Conservation (phyloP, 306 rosid genomes). For the Luffa aegyptiaca region DNA sequence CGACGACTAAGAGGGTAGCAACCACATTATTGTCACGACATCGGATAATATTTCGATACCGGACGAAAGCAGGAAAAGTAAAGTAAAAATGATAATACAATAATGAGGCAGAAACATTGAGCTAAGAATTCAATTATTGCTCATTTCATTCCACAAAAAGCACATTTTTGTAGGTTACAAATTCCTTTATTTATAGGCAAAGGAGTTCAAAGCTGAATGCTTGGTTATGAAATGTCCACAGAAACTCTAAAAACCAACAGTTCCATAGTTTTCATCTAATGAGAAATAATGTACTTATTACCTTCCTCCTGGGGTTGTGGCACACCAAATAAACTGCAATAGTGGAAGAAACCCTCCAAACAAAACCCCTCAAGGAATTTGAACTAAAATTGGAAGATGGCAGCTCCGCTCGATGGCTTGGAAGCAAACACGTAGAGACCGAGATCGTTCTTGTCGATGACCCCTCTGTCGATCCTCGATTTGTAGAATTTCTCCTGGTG, state of each 20-base stretch:
- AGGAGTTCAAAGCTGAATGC: background rate
- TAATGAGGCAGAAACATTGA: too few species aligned
- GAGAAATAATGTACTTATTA: background rate
- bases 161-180: background rate
- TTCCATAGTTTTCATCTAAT: background rate
- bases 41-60: too few species aligned
- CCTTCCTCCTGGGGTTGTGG: background rate
- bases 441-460: constrained; percentile 51
- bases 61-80: too few species aligned
- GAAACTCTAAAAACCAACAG: background rate
- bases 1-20: too few species aligned
- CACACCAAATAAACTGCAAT: background rate
- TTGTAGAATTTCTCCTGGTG: constrained; percentile 65
- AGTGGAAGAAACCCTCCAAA: background rate
- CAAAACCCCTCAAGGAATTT: background rate
- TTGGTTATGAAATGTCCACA: background rate
- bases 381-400: constrained; percentile 62
- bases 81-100: too few species aligned
- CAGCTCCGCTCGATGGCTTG: constrained; percentile 98
- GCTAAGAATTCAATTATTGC: background rate
- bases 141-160: background rate
- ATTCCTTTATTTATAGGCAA: background rate
- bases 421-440: constrained; percentile 86
- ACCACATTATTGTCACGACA: too few species aligned
- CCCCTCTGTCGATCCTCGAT: constrained; percentile 54